Percentiles rank a stretch among this genome's conserved stretches.
Conservation (phyloP, 768 basidiomycete genomes). For the Auricularia cornea region DNA sequence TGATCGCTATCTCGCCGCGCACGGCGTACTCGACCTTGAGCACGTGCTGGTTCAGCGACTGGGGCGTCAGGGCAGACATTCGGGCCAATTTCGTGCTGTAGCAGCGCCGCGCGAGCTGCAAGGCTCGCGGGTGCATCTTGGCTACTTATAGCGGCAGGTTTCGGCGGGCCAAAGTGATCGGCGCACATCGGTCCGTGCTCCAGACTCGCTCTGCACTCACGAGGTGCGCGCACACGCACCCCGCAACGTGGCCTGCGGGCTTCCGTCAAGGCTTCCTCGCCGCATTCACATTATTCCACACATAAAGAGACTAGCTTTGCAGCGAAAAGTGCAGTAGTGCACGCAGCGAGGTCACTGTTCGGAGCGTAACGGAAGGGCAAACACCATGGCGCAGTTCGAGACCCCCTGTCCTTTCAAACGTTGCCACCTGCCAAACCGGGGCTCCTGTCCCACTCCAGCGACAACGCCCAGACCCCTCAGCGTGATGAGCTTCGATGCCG, state of each 20-base stretch:
- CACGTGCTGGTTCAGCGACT: conserved; percentile 75
- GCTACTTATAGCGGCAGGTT: background rate
- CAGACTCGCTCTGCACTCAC: background rate
- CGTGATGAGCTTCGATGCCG: background rate
- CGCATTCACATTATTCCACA: background rate
- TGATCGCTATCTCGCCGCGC: conserved; percentile 92
- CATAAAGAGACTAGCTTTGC: background rate
- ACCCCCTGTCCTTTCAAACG: conserved; percentile 60
- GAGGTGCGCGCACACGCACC: background rate
- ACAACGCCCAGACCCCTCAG: conserved; percentile 36
- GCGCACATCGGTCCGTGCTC: background rate
- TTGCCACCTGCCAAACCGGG: conserved; percentile 84
- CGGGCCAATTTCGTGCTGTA: background rate
- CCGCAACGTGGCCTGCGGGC: no score
- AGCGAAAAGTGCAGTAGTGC: background rate
- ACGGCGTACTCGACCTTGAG: conserved; percentile 93
- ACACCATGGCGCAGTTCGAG: conserved; percentile 64
- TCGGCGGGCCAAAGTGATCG: background rate
- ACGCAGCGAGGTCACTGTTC: background rate
- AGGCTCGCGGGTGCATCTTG: background rate
- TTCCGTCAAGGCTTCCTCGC: no score
- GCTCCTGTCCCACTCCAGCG: conserved; percentile 81
- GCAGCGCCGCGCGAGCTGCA: conserved; percentile 1
- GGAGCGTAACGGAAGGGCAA: conserved; percentile 31
- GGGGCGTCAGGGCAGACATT: conserved; percentile 41